Evolutionary conservation across 768 basidiomycete genomes (phyloP), one percentile per base, ranked within the genome.

Genomic region (Calocybe cyanea): DNA sequence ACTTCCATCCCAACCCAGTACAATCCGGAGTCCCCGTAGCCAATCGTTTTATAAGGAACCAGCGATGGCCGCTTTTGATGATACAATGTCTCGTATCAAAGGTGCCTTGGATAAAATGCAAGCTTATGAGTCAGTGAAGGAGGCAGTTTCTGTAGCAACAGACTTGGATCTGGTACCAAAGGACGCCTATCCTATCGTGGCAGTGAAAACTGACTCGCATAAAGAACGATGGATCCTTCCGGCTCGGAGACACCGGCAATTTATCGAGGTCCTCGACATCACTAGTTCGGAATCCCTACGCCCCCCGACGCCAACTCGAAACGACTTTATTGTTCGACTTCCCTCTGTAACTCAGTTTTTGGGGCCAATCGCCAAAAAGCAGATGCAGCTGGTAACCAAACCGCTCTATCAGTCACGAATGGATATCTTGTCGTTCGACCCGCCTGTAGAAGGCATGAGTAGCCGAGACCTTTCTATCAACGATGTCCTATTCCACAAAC

Each of bases 1-100:
- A 14, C 46, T 60, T 13, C 50, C 63, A 24, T 43, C 61, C 15
- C 61, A 61, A 38, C 35, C 52, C 5, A 55, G 49, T 34, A 46
- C 53, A 5, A 63, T 59, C 40, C 68, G 69, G 17, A 65, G 65
- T 15, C 63, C 66, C n/a, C 70, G 77, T 33, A 59, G 40, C 18
- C 71, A 72, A 50, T 54, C 62, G 6, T 69, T 66, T 34, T 72
- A 75, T 60, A 75, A 71, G 49, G 76, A 76, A 52, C 68, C 76
- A 18, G 57, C 70, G 7, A 87, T 90, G 80, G 83, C 87, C 2
- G 77, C 87, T 14, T 65, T 92, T 50, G 81, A 88, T 57, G 87
- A 92, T 58, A 78, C 81, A 20, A 89, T 92, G 78, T 87, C 86
- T 5, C 79, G 90, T 33, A 91, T 92, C 57, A 92, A 84, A 57